Conservation (phyloP, 768 basidiomycete species). For the Hirschioporus abietinus region DNA sequence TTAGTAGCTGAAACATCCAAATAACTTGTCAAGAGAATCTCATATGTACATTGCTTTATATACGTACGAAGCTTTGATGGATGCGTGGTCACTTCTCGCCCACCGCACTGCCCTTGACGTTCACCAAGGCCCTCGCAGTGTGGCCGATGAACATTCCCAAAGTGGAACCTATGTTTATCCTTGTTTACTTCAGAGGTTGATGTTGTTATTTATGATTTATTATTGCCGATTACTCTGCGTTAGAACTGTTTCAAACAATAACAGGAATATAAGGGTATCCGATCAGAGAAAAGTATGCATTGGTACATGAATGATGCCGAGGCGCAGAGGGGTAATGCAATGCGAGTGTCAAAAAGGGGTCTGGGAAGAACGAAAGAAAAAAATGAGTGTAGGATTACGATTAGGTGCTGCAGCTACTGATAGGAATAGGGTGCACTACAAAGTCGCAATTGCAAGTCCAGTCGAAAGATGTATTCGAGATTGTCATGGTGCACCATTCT, state of each 20-base stretch:
- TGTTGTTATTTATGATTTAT: background rate
- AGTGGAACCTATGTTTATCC: background rate
- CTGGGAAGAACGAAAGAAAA: background rate
- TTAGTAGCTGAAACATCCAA: background rate
- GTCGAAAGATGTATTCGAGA: background rate
- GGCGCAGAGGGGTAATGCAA: background rate
- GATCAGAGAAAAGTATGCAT: background rate
- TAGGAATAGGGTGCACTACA: background rate
- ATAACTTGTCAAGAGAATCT: background rate
- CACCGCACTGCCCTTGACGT: background rate
- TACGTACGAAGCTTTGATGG: background rate
- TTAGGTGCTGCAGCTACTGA: background rate
- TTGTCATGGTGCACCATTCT: conserved; percentile 1
- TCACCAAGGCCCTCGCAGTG: background rate
- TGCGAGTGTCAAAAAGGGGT: background rate
- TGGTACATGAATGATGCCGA: conserved; percentile 1
- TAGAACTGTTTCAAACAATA: background rate
- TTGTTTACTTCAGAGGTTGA: background rate
- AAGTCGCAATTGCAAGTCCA: background rate
- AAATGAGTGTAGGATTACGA: background rate
- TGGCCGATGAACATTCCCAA: background rate
- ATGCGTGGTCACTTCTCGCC: background rate
- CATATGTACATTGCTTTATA: background rate
- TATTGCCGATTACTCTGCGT: background rate
- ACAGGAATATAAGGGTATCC: background rate